Evolutionary conservation across 2,329 filamentous ascomycete genomes (phyloP).

Genomic region (Talaromyces sp.): DNA sequence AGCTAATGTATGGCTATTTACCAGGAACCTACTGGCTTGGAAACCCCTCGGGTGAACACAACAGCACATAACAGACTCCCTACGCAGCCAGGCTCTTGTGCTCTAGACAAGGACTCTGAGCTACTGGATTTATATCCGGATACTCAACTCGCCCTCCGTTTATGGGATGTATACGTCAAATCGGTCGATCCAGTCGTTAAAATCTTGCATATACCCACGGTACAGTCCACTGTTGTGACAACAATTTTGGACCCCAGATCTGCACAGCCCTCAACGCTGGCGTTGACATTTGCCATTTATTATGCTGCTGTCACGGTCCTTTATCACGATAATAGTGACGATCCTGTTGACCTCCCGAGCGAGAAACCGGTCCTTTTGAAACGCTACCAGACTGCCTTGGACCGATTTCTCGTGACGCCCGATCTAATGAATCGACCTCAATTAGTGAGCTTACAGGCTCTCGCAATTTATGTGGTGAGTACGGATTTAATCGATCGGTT

Average conservation of each 20-base stretch:
- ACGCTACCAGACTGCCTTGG: constrained; percentile 10
- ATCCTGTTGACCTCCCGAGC: constrained; percentile 11
- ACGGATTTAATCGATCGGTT: neutral
- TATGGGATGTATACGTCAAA: constrained; percentile 16
- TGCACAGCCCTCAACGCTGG: constrained; percentile 25
- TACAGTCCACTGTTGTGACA: constrained; percentile 14
- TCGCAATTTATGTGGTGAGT: constrained; percentile 16
- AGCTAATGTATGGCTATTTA: neutral
- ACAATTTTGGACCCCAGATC: constrained; percentile 26
- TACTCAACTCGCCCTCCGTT: constrained; percentile 13
- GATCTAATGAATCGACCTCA: constrained; percentile 15
- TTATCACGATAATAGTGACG: constrained; percentile 20
- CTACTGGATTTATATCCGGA: constrained; percentile 14
- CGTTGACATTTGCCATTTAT: constrained; percentile 53
- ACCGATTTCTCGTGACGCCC: constrained; percentile 10
- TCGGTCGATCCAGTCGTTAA: constrained; percentile 17
- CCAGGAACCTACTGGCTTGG: neutral
- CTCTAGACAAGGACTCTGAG: neutral
- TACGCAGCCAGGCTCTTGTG: neutral
- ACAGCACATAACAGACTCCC: neutral
- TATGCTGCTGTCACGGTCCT: constrained; percentile 47
- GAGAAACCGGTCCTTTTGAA: constrained; percentile 5
- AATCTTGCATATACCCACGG: constrained; percentile 17
- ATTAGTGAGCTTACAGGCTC: constrained; percentile 13
- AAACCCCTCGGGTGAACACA: neutral